Base-by-base conservation (phyloP, 371 early-diverging fungal genomes). In the Nematocida homosporus region DNA sequence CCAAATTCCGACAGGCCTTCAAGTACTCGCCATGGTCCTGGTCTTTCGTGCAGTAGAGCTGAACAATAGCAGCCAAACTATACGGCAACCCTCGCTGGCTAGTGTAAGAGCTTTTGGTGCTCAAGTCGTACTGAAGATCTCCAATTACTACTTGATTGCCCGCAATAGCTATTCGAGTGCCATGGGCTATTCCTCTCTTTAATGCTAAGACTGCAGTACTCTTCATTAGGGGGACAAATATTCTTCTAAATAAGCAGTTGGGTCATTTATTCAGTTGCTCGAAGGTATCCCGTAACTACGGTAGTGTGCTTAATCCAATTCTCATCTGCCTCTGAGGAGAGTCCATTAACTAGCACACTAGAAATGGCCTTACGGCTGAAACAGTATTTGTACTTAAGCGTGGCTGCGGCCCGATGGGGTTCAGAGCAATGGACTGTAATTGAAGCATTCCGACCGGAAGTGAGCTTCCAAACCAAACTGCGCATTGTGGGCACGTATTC, bases 261-360 rank as follows among this genome's bases (percentile, higher is more conserved):
- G 20, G 20, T 44, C 44, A 13, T 44, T 52, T 72, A 72, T 20
- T 61, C 61, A 25, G 37, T 30, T n/a, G 42, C 1, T 23, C 53
- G 50, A 8, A 72, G 47, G 29, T 61, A 53, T 6, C 75, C 75
- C 37, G 61, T 37, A 16, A 72, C 75, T 18, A 32, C 8, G 13
- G 75, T 72, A 20, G 63, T 72, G 52, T 72, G 48, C 60, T 72
- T 72, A 32, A 72, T 72, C 75, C 75, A 72, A 55, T 72, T 72
- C 35, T 72, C 75, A 61, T 72, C 75, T 50, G 75, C 75, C 16
- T 72, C 75, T 35, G 75, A 72, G n/a, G 60, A 6, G 18, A 72
- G 52, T 4, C 75, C 59, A 25, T 38, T 72, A 8, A 72, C 75
- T 4, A 72, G 3, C 1, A 72, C 60, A 34, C 60, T 72, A 1